These are phyloP conservation scores for Penicillium fuscoglaucum DNA, from an alignment of 2,329 filamentous ascomycete genomes.

Conservation along the genomic window DNA sequence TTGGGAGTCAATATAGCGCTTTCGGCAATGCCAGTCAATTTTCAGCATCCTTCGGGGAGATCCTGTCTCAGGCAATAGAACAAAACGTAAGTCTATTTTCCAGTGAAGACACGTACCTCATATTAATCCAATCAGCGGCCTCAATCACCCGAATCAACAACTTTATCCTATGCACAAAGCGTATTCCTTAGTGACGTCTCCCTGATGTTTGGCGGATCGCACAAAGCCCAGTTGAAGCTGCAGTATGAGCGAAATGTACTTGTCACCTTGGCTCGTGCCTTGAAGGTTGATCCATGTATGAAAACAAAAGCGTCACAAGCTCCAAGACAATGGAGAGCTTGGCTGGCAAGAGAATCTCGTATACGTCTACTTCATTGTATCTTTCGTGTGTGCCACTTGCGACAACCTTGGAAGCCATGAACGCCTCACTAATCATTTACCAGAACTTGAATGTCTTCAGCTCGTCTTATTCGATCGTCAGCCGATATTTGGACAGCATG, in stretches of 20 bases:
- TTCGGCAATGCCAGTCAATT: neutral
- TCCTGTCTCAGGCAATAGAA: neutral
- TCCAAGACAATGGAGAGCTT: neutral
- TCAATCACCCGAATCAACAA: conserved; percentile 1
- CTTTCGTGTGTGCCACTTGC: neutral
- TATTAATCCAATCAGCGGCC: conserved; percentile 2
- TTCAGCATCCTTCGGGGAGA: neutral
- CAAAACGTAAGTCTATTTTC: conserved; percentile 1
- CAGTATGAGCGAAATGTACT: conserved; percentile 5
- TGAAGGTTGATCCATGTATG: conserved; percentile 2
- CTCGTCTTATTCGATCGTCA: conserved; percentile 4
- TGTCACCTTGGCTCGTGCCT: neutral
- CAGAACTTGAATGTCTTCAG: conserved; percentile 4
- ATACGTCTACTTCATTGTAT: conserved; percentile 3
- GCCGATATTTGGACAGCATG: neutral
- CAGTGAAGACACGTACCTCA: neutral
- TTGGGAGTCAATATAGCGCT: conserved; percentile 4
- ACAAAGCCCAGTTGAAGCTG: neutral
- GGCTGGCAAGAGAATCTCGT: conserved; percentile 6
- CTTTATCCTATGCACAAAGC: conserved; percentile 1
- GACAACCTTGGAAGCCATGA: neutral
- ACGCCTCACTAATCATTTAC: neutral
- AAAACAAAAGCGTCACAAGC: neutral
- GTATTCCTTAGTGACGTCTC: neutral
- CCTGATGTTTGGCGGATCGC: neutral